These are phyloP conservation scores for Mycena polygramma DNA, from an alignment of 768 basidiomycete genomes.

Conservation along the genomic window DNA sequence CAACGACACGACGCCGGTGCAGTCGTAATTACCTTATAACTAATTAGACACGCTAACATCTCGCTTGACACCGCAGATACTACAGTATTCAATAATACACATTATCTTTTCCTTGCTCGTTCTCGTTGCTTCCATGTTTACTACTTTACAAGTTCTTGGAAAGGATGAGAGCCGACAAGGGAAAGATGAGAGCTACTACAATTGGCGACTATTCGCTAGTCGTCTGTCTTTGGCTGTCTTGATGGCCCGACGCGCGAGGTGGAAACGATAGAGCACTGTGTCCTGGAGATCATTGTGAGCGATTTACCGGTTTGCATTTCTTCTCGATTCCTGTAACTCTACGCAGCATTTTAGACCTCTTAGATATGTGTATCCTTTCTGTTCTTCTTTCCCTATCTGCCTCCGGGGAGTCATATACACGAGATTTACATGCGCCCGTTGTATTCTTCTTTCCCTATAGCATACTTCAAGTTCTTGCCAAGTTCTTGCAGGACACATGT, in stretches of 20 bases:
- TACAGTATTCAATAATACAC: slow-evolving; percentile 11
- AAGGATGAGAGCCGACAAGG: neutral
- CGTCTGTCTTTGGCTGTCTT: neutral
- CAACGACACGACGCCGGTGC: slow-evolving; percentile 29
- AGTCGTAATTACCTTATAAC: slow-evolving; percentile 22
- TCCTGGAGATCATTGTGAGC: too few relatives aligned
- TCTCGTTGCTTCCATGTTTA: slow-evolving; percentile 15
- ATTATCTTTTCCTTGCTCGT: slow-evolving; percentile 16
- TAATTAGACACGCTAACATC: slow-evolving; percentile 17
- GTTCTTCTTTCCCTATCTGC: neutral
- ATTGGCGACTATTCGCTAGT: neutral
- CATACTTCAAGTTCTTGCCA: too few relatives aligned
- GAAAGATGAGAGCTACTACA: neutral
- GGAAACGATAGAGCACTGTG: neutral
- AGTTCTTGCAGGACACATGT: too few relatives aligned
- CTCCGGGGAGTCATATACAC: too few relatives aligned
- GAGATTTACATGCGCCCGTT: too few relatives aligned
- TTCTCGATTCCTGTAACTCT: neutral
- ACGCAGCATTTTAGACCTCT: neutral
- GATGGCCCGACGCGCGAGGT: neutral
- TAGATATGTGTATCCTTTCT: neutral
- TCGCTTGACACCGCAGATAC: neutral
- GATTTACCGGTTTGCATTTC: neutral
- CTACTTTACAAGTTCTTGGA: slow-evolving; percentile 10
- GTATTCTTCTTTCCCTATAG: neutral